Base-by-base conservation (phyloP, 805 yeast genomes). In the Kuraishia cidri region DNA sequence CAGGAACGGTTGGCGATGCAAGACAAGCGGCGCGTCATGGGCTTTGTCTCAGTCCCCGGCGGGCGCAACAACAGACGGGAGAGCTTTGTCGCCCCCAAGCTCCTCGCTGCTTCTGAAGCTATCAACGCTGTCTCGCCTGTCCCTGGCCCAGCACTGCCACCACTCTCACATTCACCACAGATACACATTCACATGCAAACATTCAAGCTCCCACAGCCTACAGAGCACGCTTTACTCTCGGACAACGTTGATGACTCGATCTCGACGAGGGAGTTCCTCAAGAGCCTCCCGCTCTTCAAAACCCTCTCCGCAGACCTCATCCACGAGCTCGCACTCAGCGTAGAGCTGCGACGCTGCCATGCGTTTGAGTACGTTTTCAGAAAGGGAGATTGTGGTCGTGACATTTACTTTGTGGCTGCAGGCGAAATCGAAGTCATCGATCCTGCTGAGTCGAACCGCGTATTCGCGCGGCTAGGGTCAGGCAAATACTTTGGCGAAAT, bases 401-500 rank as follows among this genome's bases (percentile, higher is more conserved):
- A 79, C 40, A 73, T 82, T 18, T 81, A 66, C 48, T 78, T 81
- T 45, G 66, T 81, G 17, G 69, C 76, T 6, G 64, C 60, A 41
- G 92, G 92, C 7, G 79, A 74, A 43, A 83, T 79, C 4, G 88
- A 82, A 48, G 84, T 79, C 1, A 37, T 79, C 6, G 73, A 60
- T 30, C n/a, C n/a, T n/a, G n/a, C n/a, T n/a, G 54, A 58, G 2
- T 45, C 56, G 19, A 45, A 41, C 22, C 72, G 66, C 33, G 58
- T 67, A 1, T 48, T 75, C 24, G 86, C 83, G 4, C 62, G 84
- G 36, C 55, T 82, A 17, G 66, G 72, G 2, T 54, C 72, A 11
- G 84, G 82, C 14, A 67, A 75, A 22, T 79, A 77, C 52, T 79
- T 81, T 55, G 92, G 92, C 15, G 90, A 80, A 50, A 76, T 80